These are phyloP conservation scores for Aureobasidium sp. DNA, from an alignment of 2,329 filamentous ascomycete species.

Conservation along the genomic window DNA sequence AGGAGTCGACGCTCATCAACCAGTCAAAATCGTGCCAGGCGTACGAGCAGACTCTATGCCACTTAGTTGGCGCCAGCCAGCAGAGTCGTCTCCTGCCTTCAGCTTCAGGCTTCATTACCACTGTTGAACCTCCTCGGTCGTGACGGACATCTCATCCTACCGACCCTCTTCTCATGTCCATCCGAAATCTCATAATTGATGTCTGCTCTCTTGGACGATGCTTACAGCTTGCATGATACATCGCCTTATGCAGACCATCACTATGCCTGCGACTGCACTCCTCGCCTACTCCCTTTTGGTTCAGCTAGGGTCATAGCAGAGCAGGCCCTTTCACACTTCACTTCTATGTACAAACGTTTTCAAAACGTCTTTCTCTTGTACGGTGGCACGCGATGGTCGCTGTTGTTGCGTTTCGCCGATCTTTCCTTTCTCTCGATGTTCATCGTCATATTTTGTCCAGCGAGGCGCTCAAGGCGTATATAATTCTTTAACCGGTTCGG, in stretches of 20 bases:
- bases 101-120: not conserved
- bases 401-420: not conserved
- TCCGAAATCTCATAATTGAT: not conserved
- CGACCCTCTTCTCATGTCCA: not conserved
- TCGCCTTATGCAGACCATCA: not conserved
- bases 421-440: not conserved
- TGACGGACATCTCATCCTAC: not conserved
- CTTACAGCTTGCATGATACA: not conserved
- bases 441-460: not conserved
- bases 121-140: not conserved
- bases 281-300: not conserved
- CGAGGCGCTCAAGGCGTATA: constrained; percentile 10
- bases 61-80: not conserved
- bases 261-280: not conserved
- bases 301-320: not conserved
- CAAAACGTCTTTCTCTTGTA: not conserved
- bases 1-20: not conserved
- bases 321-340: not conserved
- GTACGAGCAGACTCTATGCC: not conserved
- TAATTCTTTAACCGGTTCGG: not conserved
- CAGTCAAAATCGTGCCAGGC: not conserved
- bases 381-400: not conserved
- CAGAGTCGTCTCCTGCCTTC: not conserved
- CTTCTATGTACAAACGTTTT: constrained; percentile 12
- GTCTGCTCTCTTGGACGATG: not conserved